A percentile compares a stretch with the other conserved stretches of the same genome.
Conservation (phyloP, 2,329 filamentous ascomycete genomes). For the Aspergillus japonicus region DNA sequence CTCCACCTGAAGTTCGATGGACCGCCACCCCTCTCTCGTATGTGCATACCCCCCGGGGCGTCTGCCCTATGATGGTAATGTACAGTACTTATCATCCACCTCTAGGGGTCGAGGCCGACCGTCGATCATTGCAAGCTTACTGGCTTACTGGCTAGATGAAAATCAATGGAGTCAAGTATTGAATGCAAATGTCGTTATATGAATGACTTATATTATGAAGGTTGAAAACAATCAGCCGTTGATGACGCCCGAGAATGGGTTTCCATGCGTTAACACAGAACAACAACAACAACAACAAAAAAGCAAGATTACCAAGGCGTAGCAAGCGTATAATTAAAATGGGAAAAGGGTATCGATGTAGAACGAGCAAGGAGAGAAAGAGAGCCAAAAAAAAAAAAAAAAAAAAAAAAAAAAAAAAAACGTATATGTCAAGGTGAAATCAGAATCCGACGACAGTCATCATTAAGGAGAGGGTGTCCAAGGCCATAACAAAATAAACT, state of each 20-base stretch:
- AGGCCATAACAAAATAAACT: constrained; percentile 11
- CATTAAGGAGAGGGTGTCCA: constrained; percentile 6
- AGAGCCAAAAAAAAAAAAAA: constrained; percentile 16
- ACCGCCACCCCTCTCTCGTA: neutral
- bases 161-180: no score
- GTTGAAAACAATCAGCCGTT: neutral
- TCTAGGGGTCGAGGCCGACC: no score
- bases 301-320: neutral
- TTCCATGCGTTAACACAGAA: neutral
- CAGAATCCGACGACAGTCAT: neutral
- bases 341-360: constrained; percentile 37
- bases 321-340: constrained; percentile 16
- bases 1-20: no score
- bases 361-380: constrained; percentile 17
- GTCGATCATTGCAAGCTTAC: neutral
- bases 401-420: constrained; percentile 15
- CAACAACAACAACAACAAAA: neutral
- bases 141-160: no score
- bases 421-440: constrained; percentile 2
- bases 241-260: constrained; percentile 3
- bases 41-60: neutral
- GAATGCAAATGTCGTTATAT: neutral
- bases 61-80: neutral
- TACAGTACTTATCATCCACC: no score
- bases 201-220: neutral